phyloP scores from a whole-genome alignment of 108 stramenopile species.

The Schizochytrium sp. region DNA sequence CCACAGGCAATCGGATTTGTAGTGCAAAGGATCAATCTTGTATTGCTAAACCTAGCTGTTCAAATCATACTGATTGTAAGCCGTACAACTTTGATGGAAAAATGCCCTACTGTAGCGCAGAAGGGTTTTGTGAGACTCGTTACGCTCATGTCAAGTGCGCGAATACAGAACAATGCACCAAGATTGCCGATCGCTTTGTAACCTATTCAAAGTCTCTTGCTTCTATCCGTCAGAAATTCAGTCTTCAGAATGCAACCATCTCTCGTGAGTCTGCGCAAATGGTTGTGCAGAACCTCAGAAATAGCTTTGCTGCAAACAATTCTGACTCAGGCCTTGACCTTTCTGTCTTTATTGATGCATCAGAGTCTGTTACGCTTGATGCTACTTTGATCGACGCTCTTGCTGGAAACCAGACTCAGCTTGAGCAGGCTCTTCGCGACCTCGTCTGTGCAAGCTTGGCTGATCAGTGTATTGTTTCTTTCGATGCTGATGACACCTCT shows the following conservation, averaged over 20 bases:
- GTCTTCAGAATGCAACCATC: background rate
- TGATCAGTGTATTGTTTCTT: background rate
- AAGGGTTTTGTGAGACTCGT: background rate
- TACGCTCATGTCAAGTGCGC: background rate
- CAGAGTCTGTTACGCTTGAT: background rate
- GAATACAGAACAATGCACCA: background rate
- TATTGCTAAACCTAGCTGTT: background rate
- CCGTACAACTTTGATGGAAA: background rate
- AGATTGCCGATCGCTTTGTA: background rate
- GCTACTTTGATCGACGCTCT: background rate
- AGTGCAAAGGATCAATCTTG: too few relatives aligned
- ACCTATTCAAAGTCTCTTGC: background rate
- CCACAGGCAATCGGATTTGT: too few relatives aligned
- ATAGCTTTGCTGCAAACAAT: background rate
- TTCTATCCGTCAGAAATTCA: background rate
- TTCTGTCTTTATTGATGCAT: background rate
- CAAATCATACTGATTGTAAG: background rate
- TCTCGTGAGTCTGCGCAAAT: background rate
- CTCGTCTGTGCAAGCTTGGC: background rate
- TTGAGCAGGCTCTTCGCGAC: background rate
- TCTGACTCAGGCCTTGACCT: background rate
- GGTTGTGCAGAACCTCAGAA: background rate
- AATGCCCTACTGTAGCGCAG: background rate
- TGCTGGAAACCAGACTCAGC: background rate
- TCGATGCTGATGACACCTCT: background rate